Base-by-base conservation (phyloP, 805 yeast genomes). In the Schwanniomyces polymorphus region DNA sequence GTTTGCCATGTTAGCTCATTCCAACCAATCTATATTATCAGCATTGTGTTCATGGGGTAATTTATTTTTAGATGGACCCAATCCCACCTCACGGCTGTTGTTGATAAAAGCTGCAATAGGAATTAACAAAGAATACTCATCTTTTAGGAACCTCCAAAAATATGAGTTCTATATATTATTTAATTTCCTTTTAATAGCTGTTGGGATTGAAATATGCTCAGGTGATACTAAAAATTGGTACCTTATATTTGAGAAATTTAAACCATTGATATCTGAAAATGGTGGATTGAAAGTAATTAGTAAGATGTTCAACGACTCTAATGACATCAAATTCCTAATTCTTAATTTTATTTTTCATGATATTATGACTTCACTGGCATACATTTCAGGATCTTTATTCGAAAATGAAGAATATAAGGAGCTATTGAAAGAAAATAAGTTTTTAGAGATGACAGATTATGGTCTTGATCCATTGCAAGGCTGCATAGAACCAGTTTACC, bases 391-490 rank as follows among this genome's bases (percentile, higher is more conserved):
- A 6, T 53, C 63, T 6, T 6, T 41, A 5, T 44, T 58, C 23
- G 45, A 50, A 5, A 46, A 48, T 42, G 27, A 31, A 14, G 57
- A 53, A 38, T 60, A 54, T 38, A 21, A 42, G 10, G 43, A 39
- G 9, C 18, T 53, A 7, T 49, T 54, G 23, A 23, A 46, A 12
- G 48, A 50, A 8, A 51, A 45, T 55, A 37, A 64, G 53, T 47
- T 52, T 16, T 17, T 25, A n/a, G 38, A 47, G 43, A 21, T 50
- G 33, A 23, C 37, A 26, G 40, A 44, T 21, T 61, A 61, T 46
- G 66, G 66, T 6, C 46, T 59, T 21, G 66, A 61, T 43, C 58
- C 64, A 9, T 45, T 59, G 14, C 66, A 61, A 41, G 65, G 66
- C 2, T 48, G 58, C 25, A 50, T 51, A 14, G 60, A 57, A 37